Evolutionary conservation across 2,329 filamentous ascomycete species (phyloP).

Genomic region (Onygenales sp.): DNA sequence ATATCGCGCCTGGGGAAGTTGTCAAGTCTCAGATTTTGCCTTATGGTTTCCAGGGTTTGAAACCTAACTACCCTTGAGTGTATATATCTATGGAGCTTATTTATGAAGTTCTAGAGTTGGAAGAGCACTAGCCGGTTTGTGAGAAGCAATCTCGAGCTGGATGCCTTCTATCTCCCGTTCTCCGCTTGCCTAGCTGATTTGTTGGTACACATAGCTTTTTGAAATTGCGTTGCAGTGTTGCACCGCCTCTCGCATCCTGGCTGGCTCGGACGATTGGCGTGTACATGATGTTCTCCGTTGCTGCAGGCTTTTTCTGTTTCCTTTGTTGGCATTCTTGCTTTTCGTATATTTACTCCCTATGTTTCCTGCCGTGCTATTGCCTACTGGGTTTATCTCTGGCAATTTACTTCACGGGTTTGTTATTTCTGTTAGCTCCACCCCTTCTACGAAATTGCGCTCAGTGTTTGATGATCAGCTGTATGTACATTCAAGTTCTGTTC

Average conservation of each 20-base stretch:
- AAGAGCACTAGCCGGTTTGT: too few species aligned
- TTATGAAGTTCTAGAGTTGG: neutral
- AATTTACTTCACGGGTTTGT: too few species aligned
- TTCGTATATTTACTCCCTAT: neutral
- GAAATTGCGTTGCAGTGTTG: neutral
- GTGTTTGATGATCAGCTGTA: too few species aligned
- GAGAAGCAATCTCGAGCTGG: too few species aligned
- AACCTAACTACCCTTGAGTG: slow-evolving; percentile 25
- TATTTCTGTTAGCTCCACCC: too few species aligned
- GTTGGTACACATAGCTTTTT: neutral
- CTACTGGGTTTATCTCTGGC: too few species aligned
- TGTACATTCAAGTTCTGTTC: too few species aligned
- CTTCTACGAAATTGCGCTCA: too few species aligned
- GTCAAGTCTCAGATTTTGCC: slow-evolving; percentile 34
- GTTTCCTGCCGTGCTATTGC: too few species aligned
- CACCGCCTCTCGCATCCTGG: neutral
- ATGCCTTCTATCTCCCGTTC: neutral
- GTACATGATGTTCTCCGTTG: neutral
- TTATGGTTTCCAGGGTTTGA: slow-evolving; percentile 33
- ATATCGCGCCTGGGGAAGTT: slow-evolving; percentile 36
- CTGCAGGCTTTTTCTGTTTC: neutral
- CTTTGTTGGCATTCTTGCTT: neutral
- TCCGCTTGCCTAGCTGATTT: neutral
- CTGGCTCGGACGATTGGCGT: neutral
- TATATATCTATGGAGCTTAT: neutral